phyloP scores from a whole-genome alignment of 169 alveolate genomes.

The Eimeria zaria region DNA sequence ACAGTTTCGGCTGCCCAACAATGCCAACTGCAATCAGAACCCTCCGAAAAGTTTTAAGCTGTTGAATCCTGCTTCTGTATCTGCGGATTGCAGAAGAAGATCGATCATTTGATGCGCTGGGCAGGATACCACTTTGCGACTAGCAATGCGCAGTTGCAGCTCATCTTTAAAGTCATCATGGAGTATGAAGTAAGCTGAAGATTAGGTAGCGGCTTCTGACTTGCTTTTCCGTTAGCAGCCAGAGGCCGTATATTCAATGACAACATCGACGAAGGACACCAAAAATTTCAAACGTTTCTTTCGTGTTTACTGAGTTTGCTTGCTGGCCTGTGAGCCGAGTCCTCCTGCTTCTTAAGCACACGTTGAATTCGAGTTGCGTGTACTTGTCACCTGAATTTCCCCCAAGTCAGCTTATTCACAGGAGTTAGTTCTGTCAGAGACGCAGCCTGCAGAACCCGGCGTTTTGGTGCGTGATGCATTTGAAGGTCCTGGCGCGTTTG shows the following conservation, averaged over 20 bases:
- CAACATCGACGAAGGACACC: not conserved
- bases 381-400: not conserved
- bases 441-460: not conserved
- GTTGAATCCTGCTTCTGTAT: not conserved
- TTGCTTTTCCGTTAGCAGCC: not conserved
- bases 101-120: constrained; percentile 83
- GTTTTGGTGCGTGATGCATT: not conserved
- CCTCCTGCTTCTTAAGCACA: not conserved
- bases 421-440: not conserved
- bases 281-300: not conserved
- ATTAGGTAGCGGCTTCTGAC: not conserved
- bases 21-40: not conserved
- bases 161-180: constrained; percentile 76
- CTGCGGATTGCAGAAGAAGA: constrained; percentile 48
- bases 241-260: not conserved
- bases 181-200: constrained; percentile 65
- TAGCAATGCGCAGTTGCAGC: constrained; percentile 82
- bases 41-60: no score
- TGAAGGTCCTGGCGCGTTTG: constrained; percentile 80
- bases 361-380: not conserved
- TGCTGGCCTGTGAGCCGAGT: not conserved
- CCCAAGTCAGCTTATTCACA: not conserved
- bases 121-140: constrained; percentile 82
- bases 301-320: not conserved
- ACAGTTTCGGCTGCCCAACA: not conserved